A percentile compares a stretch with the other conserved stretches of the same genome.
Conservation (phyloP, 2,329 filamentous ascomycete genomes). For the Fusarium globosum region DNA sequence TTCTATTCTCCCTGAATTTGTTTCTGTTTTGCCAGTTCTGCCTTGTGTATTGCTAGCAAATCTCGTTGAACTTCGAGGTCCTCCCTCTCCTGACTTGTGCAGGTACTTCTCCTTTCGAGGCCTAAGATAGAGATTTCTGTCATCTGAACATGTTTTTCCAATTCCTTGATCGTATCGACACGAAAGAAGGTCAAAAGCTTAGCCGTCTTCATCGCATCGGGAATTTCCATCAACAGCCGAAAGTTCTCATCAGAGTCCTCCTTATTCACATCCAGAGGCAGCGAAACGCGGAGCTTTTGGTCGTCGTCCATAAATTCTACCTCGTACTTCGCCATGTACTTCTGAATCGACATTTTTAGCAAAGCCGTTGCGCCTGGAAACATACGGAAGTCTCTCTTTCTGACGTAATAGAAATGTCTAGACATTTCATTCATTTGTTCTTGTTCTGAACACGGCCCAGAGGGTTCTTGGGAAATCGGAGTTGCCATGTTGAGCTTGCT, state of each 20-base stretch:
- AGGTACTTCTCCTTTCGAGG: not conserved
- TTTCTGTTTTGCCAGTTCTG: fast-evolving
- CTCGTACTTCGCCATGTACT: not conserved
- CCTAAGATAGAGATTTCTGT: too few relatives aligned
- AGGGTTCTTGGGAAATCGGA: not conserved
- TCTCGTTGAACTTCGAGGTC: fast-evolving
- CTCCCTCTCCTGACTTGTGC: not conserved
- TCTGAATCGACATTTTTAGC: fast-evolving
- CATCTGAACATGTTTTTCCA: fast-evolving
- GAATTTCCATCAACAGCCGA: fast-evolving
- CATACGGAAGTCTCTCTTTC: not conserved
- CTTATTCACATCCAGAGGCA: not conserved
- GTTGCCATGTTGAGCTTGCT: not conserved
- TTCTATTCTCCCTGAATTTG: fast-evolving
- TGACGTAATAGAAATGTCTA: not conserved
- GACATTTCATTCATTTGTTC: not conserved
- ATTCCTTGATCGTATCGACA: fast-evolving
- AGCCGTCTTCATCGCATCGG: not conserved
- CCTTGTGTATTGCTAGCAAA: fast-evolving
- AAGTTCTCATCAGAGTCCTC: not conserved
- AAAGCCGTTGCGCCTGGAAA: not conserved
- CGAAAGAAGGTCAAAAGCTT: not conserved
- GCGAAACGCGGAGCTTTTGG: not conserved
- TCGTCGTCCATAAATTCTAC: not conserved
- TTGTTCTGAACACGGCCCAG: not conserved